Percentiles rank a stretch among this genome's conserved stretches.
Evolutionary conservation across 108 stramenopile species (phyloP).

Genomic region (Cylindrotheca closterium): DNA sequence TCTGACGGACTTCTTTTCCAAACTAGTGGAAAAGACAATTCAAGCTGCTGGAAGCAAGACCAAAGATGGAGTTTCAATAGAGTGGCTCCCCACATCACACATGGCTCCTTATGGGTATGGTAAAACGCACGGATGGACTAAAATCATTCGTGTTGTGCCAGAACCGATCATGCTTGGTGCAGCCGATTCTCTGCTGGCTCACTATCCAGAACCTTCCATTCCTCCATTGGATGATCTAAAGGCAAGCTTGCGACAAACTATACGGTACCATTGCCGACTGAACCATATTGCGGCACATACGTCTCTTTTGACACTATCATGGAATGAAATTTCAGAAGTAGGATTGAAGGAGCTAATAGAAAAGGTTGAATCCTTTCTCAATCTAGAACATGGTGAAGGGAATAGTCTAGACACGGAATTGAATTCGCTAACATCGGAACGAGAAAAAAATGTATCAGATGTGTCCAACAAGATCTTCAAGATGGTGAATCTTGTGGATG

Average conservation of each 20-base stretch:
- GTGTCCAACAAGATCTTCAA: neutral
- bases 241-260: conserved; percentile 50
- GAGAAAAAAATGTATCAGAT: neutral
- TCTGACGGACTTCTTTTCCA: conserved; percentile 8
- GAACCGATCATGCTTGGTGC: conserved; percentile 56
- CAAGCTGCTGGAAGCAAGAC: conserved; percentile 10
- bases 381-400: conserved; percentile 28
- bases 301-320: conserved; percentile 56
- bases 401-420: neutral
- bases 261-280: conserved; percentile 86
- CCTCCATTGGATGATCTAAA: conserved; percentile 42
- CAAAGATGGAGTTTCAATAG: conserved; percentile 27
- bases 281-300: conserved; percentile 90
- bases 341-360: conserved; percentile 17
- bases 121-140: conserved; percentile 82
- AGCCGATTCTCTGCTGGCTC: conserved; percentile 27
- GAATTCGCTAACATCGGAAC: neutral
- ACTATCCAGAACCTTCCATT: neutral
- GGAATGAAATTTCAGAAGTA: conserved; percentile 34
- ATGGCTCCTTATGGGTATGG: conserved; percentile 91
- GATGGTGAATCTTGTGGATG: neutral
- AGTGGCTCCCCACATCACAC: conserved; percentile 54
- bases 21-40: conserved; percentile 23
- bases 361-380: conserved; percentile 33
- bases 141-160: conserved; percentile 65